These are phyloP conservation scores for Aspergillus arachidicola DNA, from an alignment of 2,329 filamentous ascomycete genomes.

Conservation along the genomic window DNA sequence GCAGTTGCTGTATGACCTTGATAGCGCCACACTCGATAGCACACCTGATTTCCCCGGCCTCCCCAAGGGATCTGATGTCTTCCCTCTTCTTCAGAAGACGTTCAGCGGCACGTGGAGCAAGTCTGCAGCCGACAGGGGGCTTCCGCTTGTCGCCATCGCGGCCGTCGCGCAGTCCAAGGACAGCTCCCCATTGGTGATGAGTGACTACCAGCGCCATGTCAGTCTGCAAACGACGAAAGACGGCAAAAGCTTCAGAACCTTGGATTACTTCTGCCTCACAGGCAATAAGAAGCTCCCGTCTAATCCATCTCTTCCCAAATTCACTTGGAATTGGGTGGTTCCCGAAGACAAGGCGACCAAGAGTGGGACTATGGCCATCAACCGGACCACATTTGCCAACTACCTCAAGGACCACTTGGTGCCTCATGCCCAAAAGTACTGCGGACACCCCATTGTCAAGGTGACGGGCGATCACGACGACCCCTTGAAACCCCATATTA, in stretches of 20 bases:
- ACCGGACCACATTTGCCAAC: constrained; percentile 5
- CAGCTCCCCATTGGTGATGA: constrained; percentile 4
- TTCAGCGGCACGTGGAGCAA: constrained; percentile 3
- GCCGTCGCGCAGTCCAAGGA: neutral
- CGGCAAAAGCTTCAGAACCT: neutral
- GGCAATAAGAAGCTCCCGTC: neutral
- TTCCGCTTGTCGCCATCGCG: constrained; percentile 6
- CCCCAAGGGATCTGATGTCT: neutral
- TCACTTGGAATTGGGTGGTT: constrained; percentile 14
- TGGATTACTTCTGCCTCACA: constrained; percentile 4
- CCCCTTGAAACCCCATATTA: too few species aligned
- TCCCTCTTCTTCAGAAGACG: neutral
- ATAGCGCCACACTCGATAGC: constrained; percentile 4
- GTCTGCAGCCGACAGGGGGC: neutral
- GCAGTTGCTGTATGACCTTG: constrained; percentile 11
- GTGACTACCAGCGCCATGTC: constrained; percentile 5
- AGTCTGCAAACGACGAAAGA: neutral
- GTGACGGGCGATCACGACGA: neutral
- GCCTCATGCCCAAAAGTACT: too few species aligned
- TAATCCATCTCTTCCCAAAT: neutral
- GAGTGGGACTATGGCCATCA: constrained; percentile 13
- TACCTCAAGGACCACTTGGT: too few species aligned
- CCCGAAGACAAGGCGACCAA: neutral
- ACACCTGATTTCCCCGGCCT: neutral
- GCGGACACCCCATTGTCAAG: neutral